phyloP scores from a whole-genome alignment of 2,329 filamentous ascomycete genomes.

The Exophiala spinifera region DNA sequence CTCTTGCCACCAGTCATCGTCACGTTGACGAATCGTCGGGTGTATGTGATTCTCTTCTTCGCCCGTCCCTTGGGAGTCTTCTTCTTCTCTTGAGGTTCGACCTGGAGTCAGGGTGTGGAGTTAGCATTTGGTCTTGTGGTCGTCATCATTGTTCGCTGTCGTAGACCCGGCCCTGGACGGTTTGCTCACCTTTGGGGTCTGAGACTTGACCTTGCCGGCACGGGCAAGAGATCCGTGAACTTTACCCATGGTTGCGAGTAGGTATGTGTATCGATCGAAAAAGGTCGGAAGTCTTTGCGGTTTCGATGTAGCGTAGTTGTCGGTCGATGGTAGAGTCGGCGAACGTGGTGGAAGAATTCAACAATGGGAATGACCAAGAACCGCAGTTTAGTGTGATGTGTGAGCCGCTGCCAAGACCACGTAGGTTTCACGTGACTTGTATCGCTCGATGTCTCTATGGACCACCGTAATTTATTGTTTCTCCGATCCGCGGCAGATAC shows the following conservation, averaged over 20 bases:
- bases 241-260: constrained; percentile 71
- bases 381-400: neutral
- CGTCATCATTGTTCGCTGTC: neutral
- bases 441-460: no score
- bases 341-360: neutral
- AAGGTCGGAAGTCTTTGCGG: constrained; percentile 1
- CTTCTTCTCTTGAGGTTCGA: constrained; percentile 90
- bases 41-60: constrained; percentile 95
- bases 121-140: constrained; percentile 7
- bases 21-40: constrained; percentile 96
- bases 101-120: constrained; percentile 46
- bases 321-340: neutral
- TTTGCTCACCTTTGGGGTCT: constrained; percentile 77
- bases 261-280: constrained; percentile 13
- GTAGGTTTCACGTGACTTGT: neutral
- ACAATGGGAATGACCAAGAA: neutral
- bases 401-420: neutral
- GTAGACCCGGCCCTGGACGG: constrained; percentile 13
- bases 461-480: no score
- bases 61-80: constrained; percentile 97
- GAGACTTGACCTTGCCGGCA: constrained; percentile 96
- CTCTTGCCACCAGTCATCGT: constrained; percentile 97
- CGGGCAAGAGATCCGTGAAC: constrained; percentile 86
- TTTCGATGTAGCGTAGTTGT: neutral
- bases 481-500: no score